phyloP scores from a whole-genome alignment of 768 basidiomycete species.

The Xerocomus brunneocitrinus region DNA sequence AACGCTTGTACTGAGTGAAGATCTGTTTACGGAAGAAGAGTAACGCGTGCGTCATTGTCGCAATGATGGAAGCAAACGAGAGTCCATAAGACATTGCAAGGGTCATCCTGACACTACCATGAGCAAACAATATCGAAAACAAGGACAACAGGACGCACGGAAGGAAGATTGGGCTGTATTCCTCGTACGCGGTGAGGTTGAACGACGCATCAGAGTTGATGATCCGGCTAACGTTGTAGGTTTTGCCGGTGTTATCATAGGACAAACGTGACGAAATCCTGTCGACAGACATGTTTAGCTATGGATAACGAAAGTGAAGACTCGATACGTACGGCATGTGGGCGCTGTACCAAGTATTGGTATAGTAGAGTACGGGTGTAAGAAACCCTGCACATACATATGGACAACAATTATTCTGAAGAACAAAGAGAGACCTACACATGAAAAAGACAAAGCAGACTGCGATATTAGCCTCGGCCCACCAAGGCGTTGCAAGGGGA shows the following conservation, averaged over 20 bases:
- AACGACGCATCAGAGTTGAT: slow-evolving; percentile 51
- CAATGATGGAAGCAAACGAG: slow-evolving; percentile 78
- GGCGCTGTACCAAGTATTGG: slow-evolving; percentile 56
- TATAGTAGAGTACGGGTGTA: slow-evolving; percentile 62
- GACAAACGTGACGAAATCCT: slow-evolving; percentile 61
- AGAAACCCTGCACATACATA: slow-evolving; percentile 43
- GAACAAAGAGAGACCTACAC: slow-evolving; percentile 40
- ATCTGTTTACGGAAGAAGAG: slow-evolving; percentile 42
- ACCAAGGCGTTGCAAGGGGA: slow-evolving; percentile 79
- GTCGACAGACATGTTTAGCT: background rate
- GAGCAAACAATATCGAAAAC: background rate
- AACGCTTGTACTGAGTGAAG: slow-evolving; percentile 62
- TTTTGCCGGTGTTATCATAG: slow-evolving; percentile 56
- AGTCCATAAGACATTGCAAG: slow-evolving; percentile 79
- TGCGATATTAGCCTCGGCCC: slow-evolving; percentile 71
- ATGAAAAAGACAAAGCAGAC: slow-evolving; percentile 64
- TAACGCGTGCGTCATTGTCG: slow-evolving; percentile 55
- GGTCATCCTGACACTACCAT: slow-evolving; percentile 35
- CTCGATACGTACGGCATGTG: slow-evolving; percentile 47
- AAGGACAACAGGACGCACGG: slow-evolving; percentile 28
- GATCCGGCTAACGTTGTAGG: slow-evolving; percentile 57
- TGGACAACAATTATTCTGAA: slow-evolving; percentile 49
- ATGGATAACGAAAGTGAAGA: background rate
- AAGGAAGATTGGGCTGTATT: slow-evolving; percentile 60
- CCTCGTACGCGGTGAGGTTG: slow-evolving; percentile 49